phyloP scores from a whole-genome alignment of 2,329 filamentous ascomycete species.

The Botryotinia calthae region DNA sequence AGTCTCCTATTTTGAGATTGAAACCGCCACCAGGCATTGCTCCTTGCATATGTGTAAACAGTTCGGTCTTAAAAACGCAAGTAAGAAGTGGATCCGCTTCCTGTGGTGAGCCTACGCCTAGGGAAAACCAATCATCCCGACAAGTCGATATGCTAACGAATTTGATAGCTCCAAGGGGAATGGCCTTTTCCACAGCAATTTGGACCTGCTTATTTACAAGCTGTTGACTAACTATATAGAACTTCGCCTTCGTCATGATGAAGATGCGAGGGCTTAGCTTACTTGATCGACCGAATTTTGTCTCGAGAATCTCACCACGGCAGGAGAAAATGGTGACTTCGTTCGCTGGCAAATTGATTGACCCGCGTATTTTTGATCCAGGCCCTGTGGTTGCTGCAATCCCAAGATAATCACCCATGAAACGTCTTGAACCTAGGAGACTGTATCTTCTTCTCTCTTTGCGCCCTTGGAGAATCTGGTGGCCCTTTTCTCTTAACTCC shows the following conservation, averaged over 20 bases:
- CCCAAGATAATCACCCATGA: conserved; percentile 92
- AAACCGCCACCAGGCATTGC: conserved; percentile 72
- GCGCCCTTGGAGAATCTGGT: conserved; percentile 73
- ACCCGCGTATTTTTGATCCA: conserved; percentile 75
- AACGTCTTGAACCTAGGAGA: conserved; percentile 84
- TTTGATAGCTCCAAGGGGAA: conserved; percentile 85
- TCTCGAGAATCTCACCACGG: conserved; percentile 82
- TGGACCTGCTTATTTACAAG: conserved; percentile 78
- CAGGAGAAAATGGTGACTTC: conserved; percentile 87
- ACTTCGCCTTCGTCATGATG: conserved; percentile 78
- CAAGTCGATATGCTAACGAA: conserved; percentile 76
- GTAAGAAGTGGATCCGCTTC: conserved; percentile 91
- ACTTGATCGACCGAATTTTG: conserved; percentile 94
- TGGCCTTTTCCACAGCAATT: conserved; percentile 76
- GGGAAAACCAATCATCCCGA: conserved; percentile 95
- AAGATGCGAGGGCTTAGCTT: conserved; percentile 85
- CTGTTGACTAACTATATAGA: conserved; percentile 85
- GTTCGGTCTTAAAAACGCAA: conserved; percentile 94
- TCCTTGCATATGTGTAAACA: conserved; percentile 87
- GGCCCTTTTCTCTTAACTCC: conserved; percentile 82
- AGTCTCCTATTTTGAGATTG: conserved; percentile 77
- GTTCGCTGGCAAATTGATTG: conserved; percentile 66
- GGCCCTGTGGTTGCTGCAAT: conserved; percentile 77
- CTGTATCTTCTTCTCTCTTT: conserved; percentile 93
- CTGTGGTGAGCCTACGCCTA: conserved; percentile 84